phyloP scores from a whole-genome alignment of 805 yeast genomes.

The Metschnikowia reukaufii region DNA sequence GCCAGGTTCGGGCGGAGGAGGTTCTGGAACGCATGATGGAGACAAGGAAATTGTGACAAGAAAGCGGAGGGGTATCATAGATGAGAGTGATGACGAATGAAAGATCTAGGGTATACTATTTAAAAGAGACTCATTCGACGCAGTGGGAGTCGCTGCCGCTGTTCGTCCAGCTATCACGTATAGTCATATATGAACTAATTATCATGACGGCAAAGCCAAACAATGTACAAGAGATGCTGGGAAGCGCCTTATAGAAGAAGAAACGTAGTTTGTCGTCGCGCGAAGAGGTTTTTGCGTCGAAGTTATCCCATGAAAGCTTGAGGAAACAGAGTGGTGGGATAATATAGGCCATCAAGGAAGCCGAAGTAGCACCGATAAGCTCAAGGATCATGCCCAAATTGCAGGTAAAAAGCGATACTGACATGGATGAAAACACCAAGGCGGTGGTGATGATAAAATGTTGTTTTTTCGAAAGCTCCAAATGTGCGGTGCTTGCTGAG shows the following conservation, averaged over 20 bases:
- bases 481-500: conserved; percentile 29
- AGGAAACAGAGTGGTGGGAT: conserved; percentile 84
- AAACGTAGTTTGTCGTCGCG: conserved; percentile 28
- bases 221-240: conserved; percentile 57
- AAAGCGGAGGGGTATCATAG: conserved; percentile 26
- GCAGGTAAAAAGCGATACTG: conserved; percentile 75
- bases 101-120: not conserved
- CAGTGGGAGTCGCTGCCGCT: conserved; percentile 50
- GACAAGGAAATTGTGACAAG: conserved; percentile 7
- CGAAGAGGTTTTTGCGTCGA: conserved; percentile 31
- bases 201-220: conserved; percentile 81
- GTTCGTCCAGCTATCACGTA: conserved; percentile 42
- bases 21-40: not conserved
- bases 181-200: conserved; percentile 75
- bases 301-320: conserved; percentile 52
- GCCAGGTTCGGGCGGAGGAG: not conserved
- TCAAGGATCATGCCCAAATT: conserved; percentile 88
- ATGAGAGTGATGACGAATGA: conserved; percentile 28
- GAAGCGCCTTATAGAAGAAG: conserved; percentile 45
- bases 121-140: conserved; percentile 29
- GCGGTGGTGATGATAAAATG: conserved; percentile 67
- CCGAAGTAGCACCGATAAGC: conserved; percentile 89
- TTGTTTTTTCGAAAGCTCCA: conserved; percentile 44
- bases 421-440: conserved; percentile 68
- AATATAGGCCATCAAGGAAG: conserved; percentile 88